These are phyloP conservation scores for Wickerhamomyces kurtzmanii DNA, from an alignment of 805 yeast genomes.

Conservation along the genomic window DNA sequence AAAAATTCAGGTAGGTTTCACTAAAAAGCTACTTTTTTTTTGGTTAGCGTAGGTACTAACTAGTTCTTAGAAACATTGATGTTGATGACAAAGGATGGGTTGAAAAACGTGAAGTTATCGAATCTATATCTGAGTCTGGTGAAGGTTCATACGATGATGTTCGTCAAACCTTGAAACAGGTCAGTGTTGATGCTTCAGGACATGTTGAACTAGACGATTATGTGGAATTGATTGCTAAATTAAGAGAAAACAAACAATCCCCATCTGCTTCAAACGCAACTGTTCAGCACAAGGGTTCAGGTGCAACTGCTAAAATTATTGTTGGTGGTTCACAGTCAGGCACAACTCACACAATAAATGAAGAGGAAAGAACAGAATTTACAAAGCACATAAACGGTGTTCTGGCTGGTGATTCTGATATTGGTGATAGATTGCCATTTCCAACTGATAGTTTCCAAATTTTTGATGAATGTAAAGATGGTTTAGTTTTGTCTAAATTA, in stretches of 20 bases:
- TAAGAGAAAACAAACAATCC: constrained; percentile 42
- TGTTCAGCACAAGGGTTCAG: constrained; percentile 39
- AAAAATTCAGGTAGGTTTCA: constrained; percentile 76
- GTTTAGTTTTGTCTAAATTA: constrained; percentile 83
- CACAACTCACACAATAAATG: constrained; percentile 92
- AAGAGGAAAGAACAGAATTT: constrained; percentile 93
- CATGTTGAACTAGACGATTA: constrained; percentile 94
- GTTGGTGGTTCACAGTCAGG: constrained; percentile 85
- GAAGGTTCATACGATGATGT: constrained; percentile 83
- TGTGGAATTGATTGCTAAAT: constrained; percentile 74
- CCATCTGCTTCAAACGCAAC: constrained; percentile 22
- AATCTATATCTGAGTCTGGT: constrained; percentile 71
- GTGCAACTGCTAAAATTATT: constrained; percentile 65
- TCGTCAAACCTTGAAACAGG: constrained; percentile 85
- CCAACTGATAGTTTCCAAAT: constrained; percentile 92
- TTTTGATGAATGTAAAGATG: constrained; percentile 95
- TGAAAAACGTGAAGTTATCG: constrained; percentile 84
- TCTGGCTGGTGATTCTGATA: constrained; percentile 76
- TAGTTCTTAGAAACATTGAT: constrained; percentile 60
- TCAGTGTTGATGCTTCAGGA: constrained; percentile 92
- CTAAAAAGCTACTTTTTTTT: constrained; percentile 10
- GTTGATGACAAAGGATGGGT: constrained; percentile 90
- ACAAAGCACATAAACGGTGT: constrained; percentile 93
- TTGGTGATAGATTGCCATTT: constrained; percentile 81
- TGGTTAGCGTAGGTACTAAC: constrained; percentile 1